Evolutionary conservation across 1,284 basidiomycete species (phyloP).

Genomic region (Cutaneotrichosporon sp.): DNA sequence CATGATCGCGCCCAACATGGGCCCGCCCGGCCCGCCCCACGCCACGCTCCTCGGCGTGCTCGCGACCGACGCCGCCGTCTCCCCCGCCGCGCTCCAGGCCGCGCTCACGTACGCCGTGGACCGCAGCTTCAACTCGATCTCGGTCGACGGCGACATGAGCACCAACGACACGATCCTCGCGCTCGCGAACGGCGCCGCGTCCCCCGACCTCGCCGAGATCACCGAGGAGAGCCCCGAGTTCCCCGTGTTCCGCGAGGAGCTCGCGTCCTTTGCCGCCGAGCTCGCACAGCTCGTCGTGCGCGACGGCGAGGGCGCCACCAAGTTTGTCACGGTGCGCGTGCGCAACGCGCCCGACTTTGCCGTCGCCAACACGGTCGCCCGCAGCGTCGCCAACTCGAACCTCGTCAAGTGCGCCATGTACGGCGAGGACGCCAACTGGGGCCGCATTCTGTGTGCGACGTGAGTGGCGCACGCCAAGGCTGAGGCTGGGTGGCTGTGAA

Average conservation of each 20-base stretch:
- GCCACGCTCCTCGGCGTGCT: constrained; percentile 92
- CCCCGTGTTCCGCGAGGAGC: constrained; percentile 71
- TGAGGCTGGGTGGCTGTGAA: too few species aligned
- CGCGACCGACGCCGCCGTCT: constrained; percentile 86
- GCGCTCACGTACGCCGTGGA: constrained; percentile 91
- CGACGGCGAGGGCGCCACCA: constrained; percentile 97
- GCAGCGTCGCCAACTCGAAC: constrained; percentile 88
- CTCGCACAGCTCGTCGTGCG: constrained; percentile 91
- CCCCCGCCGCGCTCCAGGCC: constrained; percentile 74
- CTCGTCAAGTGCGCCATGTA: constrained; percentile 96
- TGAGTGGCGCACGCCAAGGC: constrained; percentile 30
- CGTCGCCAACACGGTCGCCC: constrained; percentile 88
- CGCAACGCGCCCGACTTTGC: constrained; percentile 78
- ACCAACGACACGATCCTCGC: constrained; percentile 95
- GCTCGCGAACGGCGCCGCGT: constrained; percentile 86
- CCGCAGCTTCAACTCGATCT: constrained; percentile 94
- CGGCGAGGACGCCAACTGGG: constrained; percentile 88
- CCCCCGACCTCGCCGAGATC: constrained; percentile 60
- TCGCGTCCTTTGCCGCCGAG: constrained; percentile 83
- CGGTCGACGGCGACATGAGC: constrained; percentile 97
- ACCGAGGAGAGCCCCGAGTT: constrained; percentile 70
- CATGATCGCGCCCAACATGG: constrained; percentile 99
- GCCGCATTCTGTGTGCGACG: constrained; percentile 87
- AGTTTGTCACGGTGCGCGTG: constrained; percentile 91
- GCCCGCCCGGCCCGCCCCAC: constrained; percentile 71